Percentiles rank a stretch among this genome's conserved stretches.
Conservation (phyloP, 768 basidiomycete species). For the Naganishia friedmannii region DNA sequence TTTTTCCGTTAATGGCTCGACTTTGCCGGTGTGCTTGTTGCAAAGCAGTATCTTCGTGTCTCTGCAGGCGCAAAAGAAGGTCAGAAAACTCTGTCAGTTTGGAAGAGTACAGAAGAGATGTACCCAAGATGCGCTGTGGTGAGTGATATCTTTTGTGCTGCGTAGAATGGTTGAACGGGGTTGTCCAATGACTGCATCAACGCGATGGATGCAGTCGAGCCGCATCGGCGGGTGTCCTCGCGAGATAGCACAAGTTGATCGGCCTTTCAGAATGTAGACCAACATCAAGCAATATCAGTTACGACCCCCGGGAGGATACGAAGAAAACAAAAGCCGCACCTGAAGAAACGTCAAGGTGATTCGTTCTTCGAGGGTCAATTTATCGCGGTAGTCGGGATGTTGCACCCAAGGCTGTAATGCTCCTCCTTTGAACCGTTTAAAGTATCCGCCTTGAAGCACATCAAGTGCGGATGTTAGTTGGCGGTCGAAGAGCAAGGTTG, state of each 20-base stretch:
- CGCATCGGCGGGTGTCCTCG: constrained; percentile 68
- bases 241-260: constrained; percentile 71
- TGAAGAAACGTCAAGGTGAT: constrained; percentile 83
- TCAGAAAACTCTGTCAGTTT: too few species aligned
- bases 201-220: constrained; percentile 86
- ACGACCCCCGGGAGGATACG: background rate
- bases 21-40: constrained; percentile 67
- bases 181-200: constrained; percentile 85
- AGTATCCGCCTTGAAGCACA: constrained; percentile 63
- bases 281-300: background rate
- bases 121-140: constrained; percentile 93
- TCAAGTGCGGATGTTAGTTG: too few species aligned
- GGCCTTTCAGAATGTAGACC: constrained; percentile 56
- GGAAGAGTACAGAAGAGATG: too few species aligned
- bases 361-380: constrained; percentile 75
- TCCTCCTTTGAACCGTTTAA: constrained; percentile 81
- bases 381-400: constrained; percentile 37
- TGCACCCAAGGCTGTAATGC: constrained; percentile 55
- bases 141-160: constrained; percentile 68
- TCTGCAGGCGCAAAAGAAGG: constrained; percentile 53
- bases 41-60: constrained; percentile 87
- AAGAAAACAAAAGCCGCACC: constrained; percentile 54
- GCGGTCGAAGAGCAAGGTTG: too few species aligned
- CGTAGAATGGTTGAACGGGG: constrained; percentile 75
- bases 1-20: constrained; percentile 83